These are phyloP conservation scores for Ganoderma leucocontextum DNA, from an alignment of 1,284 basidiomycete genomes.

Conservation along the genomic window DNA sequence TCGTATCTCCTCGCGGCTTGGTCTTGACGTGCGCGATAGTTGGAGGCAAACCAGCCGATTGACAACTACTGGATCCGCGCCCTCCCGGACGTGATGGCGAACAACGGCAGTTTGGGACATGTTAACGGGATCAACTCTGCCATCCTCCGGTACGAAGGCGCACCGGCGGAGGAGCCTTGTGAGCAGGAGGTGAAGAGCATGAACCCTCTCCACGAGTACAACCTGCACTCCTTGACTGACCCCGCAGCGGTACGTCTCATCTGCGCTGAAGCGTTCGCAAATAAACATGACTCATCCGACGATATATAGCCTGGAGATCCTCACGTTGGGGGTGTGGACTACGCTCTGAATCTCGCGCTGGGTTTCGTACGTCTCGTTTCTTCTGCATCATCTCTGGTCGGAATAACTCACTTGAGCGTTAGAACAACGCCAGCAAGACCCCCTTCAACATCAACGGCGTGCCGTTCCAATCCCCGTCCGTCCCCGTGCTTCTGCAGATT, in stretches of 20 bases:
- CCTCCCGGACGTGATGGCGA: conserved; percentile 41
- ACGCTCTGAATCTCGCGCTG: background rate
- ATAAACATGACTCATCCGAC: background rate
- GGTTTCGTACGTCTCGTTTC: conserved; percentile 24
- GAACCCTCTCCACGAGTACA: conserved; percentile 40
- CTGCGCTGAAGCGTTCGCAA: background rate
- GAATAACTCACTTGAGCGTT: background rate
- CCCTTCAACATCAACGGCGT: conserved; percentile 37
- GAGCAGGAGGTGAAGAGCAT: conserved; percentile 49
- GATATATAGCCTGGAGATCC: conserved; percentile 38
- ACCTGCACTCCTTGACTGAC: conserved; percentile 33
- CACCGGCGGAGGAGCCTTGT: conserved; percentile 34
- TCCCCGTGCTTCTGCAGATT: conserved; percentile 49
- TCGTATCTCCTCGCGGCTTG: too few species aligned
- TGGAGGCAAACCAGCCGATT: conserved; percentile 45
- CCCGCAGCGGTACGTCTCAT: conserved; percentile 23
- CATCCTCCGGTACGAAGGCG: conserved; percentile 61
- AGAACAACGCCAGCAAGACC: conserved; percentile 46
- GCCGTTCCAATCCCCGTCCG: conserved; percentile 37
- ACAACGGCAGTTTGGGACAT: conserved; percentile 36
- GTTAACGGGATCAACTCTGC: conserved; percentile 55
- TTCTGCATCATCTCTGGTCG: background rate
- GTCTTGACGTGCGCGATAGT: conserved; percentile 15
- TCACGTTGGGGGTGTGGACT: background rate
- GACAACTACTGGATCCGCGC: conserved; percentile 55